Percentiles rank a stretch among this genome's conserved stretches.
These are phyloP conservation scores for Diplosphaera chodatii DNA, from an alignment of 139 green algal genomes.

Conservation along the genomic window DNA sequence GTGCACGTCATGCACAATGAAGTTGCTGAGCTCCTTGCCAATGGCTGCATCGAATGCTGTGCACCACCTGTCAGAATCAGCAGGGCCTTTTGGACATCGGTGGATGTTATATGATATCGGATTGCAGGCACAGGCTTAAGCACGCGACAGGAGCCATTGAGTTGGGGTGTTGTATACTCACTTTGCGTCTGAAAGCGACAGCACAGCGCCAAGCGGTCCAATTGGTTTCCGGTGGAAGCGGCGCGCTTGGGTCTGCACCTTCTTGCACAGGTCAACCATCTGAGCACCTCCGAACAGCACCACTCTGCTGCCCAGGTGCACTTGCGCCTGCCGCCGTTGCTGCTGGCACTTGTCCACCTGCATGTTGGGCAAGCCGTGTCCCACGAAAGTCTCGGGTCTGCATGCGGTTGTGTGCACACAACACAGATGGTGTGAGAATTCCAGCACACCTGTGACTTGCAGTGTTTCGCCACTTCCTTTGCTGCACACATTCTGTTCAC, in stretches of 20 bases:
- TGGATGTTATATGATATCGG: too few relatives aligned
- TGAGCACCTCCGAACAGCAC: background rate
- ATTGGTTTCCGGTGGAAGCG: background rate
- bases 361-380: too few relatives aligned
- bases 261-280: background rate
- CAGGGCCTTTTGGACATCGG: too few relatives aligned
- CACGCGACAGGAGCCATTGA: too few relatives aligned
- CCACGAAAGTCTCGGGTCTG: too few relatives aligned
- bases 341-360: background rate
- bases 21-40: constrained; percentile 12
- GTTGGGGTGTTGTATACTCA: too few relatives aligned
- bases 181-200: background rate
- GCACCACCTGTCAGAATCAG: constrained; percentile 16
- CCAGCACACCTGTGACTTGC: too few relatives aligned
- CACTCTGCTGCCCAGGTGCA: background rate
- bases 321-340: background rate
- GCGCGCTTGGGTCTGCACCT: background rate
- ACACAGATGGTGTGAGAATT: too few relatives aligned
- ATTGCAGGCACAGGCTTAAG: too few relatives aligned
- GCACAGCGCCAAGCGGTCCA: background rate
- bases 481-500: too few relatives aligned
- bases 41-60: constrained; percentile 17
- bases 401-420: too few relatives aligned
- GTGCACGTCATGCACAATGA: constrained; percentile 23
- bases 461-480: too few relatives aligned